Conservation (phyloP, 2,329 filamentous ascomycete species). For the Aspergillus niger region DNA sequence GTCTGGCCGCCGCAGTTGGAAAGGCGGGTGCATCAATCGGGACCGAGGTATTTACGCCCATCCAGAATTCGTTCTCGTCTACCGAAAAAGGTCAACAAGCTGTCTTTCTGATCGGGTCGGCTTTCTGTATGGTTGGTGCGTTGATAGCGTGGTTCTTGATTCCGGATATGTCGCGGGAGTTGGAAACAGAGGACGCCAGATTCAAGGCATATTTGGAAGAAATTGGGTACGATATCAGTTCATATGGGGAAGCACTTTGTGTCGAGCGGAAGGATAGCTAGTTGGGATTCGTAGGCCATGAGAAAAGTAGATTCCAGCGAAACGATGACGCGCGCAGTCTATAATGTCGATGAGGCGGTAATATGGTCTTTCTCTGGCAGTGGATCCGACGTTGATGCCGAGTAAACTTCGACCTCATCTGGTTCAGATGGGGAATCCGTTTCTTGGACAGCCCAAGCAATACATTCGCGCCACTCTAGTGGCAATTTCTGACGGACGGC, state of each 20-base stretch:
- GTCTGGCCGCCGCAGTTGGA: constrained; percentile 50
- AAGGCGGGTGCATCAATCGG: constrained; percentile 56
- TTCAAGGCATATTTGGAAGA: constrained; percentile 50
- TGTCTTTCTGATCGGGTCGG: constrained; percentile 55
- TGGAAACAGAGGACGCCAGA: constrained; percentile 49
- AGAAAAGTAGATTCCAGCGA: too few species aligned
- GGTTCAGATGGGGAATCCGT: background rate
- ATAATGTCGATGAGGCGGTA: background rate
- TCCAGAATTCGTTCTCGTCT: constrained; percentile 49
- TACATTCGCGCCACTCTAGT: background rate
- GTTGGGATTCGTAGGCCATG: too few species aligned
- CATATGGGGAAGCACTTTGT: constrained; percentile 11
- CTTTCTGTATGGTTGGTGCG: constrained; percentile 51
- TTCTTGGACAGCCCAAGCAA: constrained; percentile 5
- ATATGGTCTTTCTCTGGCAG: background rate
- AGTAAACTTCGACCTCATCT: background rate
- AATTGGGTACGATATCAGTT: constrained; percentile 42
- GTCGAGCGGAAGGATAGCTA: constrained; percentile 6
- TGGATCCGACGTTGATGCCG: background rate
- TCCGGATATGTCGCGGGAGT: constrained; percentile 45
- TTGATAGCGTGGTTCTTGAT: constrained; percentile 50
- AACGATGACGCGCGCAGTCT: background rate
- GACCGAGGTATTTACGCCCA: constrained; percentile 55
- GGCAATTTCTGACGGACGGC: background rate
- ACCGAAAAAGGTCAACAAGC: constrained; percentile 51